Evolutionary conservation across 2,329 filamentous ascomycete species (phyloP).

Genomic region (Colletotrichum euphorbiae): DNA sequence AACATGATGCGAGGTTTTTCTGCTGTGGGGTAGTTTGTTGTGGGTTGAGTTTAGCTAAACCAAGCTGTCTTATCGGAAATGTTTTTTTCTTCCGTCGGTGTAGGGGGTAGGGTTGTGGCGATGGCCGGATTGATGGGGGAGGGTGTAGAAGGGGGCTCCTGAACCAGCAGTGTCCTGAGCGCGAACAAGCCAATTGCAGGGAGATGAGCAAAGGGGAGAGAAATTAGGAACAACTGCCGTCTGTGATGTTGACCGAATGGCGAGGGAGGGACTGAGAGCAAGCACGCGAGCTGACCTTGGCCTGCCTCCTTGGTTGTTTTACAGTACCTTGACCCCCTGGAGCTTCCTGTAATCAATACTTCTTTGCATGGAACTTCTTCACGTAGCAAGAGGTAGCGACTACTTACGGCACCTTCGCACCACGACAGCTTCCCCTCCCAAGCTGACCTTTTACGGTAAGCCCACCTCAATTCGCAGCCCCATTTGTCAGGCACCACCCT

Average conservation of each 20-base stretch:
- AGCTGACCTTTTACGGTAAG: conserved; percentile 35
- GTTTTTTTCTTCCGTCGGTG: neutral
- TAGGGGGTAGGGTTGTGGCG: neutral
- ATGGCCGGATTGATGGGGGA: conserved; percentile 6
- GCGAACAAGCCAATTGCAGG: conserved; percentile 16
- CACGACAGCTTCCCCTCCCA: conserved; percentile 17
- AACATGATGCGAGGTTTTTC: conserved; percentile 51
- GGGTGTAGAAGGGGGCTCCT: neutral
- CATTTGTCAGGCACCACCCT: conserved; percentile 35
- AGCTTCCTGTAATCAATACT: conserved; percentile 28
- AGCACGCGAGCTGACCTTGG: conserved; percentile 30
- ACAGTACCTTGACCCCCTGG: conserved; percentile 20
- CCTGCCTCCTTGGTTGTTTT: conserved; percentile 33
- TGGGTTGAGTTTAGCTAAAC: conserved; percentile 17
- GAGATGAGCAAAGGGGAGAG: neutral
- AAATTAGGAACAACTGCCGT: conserved; percentile 18
- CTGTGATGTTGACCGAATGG: conserved; percentile 34
- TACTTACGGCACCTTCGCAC: neutral
- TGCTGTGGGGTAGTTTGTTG: neutral
- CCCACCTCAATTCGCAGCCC: conserved; percentile 25
- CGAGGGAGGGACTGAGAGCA: conserved; percentile 20
- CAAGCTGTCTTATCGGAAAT: neutral
- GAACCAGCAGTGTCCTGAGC: neutral
- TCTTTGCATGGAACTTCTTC: neutral
- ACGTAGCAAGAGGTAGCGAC: neutral